Base-by-base conservation (phyloP, 768 basidiomycete genomes). In the Phanerochaete carnosa region DNA sequence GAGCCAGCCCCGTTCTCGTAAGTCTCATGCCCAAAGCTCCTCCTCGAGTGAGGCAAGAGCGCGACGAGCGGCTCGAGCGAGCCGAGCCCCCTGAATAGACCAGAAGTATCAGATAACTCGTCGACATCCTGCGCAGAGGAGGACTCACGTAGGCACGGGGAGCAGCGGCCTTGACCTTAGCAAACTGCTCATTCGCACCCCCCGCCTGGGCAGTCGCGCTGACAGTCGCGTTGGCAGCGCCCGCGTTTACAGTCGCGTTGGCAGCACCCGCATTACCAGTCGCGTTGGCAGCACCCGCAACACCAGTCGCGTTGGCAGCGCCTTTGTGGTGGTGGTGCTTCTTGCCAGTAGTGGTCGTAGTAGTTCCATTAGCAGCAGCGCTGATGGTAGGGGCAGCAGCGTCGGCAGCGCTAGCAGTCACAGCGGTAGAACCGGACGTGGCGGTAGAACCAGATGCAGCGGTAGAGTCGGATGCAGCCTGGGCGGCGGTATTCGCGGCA, bases 171-270 rank as follows among this genome's bases (percentile, higher is more conserved):
- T 59, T 57, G 29, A 54, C 53, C 33, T 65, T 59, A 32, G 60
- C 55, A 23, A 57, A 61, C 49, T 64, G 57, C 13, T 65, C 63
- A 26, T 69, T 68, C 8, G 64, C 52, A 25, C 45, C 62, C 52
- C 55, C 57, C 13, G 63, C 55, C 50, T 35, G 68, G n/a, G n/a
- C n/a, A n/a, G n/a, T n/a, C n/a, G n/a, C n/a, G n/a, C n/a, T n/a
- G n/a, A n/a, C n/a, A n/a, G n/a, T n/a, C n/a, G n/a, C n/a, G n/a
- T n/a, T n/a, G n/a, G n/a, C n/a, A n/a, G n/a, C n/a, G n/a, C n/a
- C n/a, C n/a, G n/a, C n/a, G n/a, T n/a, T n/a, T n/a, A n/a, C n/a
- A n/a, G n/a, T n/a, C n/a, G n/a, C n/a, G n/a, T n/a, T n/a, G n/a
- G n/a, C n/a, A n/a, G 51, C 47, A 45, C 49, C 60, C 28, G 62